A percentile compares a stretch with the other conserved stretches of the same genome.
These are phyloP conservation scores for Scutellaria galericulata DNA, from an alignment of 257 asterid genomes.

Conservation along the genomic window DNA sequence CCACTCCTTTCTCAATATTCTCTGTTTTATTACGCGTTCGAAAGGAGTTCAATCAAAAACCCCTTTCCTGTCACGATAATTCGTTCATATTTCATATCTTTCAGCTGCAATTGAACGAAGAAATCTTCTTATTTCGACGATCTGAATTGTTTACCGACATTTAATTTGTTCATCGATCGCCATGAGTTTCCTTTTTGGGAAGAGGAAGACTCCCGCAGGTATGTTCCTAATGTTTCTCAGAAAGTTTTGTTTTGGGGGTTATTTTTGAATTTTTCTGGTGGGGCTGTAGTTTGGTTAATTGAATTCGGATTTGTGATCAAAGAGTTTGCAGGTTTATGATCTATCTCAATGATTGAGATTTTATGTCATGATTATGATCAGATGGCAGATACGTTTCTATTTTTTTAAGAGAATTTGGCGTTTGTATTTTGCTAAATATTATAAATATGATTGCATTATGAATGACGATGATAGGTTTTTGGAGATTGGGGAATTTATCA, in stretches of 20 bases:
- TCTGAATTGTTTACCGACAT: conserved; percentile 29
- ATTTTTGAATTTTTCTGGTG: background rate
- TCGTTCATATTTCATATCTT: background rate
- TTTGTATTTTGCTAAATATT: conserved; percentile 1
- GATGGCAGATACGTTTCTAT: conserved; percentile 7
- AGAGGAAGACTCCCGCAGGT: conserved; percentile 97
- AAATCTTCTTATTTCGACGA: conserved; percentile 17
- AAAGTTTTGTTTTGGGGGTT: background rate
- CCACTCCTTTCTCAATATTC: conserved; percentile 20
- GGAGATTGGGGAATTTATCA: background rate
- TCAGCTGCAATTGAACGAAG: conserved; percentile 15
- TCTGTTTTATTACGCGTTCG: conserved; percentile 39
- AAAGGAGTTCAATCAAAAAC: conserved; percentile 21
- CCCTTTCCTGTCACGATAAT: background rate
- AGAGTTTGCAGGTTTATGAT: background rate
- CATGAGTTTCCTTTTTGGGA: conserved; percentile 95
- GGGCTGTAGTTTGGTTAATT: conserved; percentile 10
- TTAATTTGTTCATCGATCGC: conserved; percentile 35
- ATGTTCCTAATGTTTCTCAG: background rate
- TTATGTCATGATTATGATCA: conserved; percentile 12
- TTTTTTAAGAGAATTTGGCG: conserved; percentile 25
- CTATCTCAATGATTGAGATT: conserved; percentile 1
- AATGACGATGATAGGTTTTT: conserved; percentile 4
- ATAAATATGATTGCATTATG: background rate
- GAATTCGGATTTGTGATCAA: conserved; percentile 17